Evolutionary conservation across 2,329 filamentous ascomycete species (phyloP).

Genomic region (Hymenoscyphus occultus): DNA sequence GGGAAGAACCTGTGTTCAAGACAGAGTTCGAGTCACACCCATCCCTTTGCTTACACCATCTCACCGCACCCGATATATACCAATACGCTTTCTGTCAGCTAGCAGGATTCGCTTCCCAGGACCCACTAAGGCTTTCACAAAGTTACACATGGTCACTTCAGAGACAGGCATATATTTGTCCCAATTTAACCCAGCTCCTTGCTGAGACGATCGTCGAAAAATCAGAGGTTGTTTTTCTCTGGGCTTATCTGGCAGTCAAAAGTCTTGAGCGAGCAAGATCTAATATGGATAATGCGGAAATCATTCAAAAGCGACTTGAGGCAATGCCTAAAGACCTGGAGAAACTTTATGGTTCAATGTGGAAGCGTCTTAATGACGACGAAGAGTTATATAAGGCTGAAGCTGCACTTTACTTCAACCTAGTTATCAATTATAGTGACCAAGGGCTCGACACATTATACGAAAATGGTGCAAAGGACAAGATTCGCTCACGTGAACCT

Average conservation of each 20-base stretch:
- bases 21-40: neutral
- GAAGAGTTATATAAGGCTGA: neutral
- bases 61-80: neutral
- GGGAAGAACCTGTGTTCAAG: constrained; percentile 14
- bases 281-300: neutral
- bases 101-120: neutral
- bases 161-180: neutral
- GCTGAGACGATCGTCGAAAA: neutral
- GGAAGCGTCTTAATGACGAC: neutral
- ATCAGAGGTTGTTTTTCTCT: neutral
- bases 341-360: neutral
- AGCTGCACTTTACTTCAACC: neutral
- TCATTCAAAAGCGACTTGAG: neutral
- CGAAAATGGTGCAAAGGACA: neutral
- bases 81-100: neutral
- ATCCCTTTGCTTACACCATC: neutral
- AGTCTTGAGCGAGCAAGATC: neutral
- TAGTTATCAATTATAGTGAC: neutral
- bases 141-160: neutral
- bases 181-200: neutral
- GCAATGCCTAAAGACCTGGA: constrained; percentile 14
- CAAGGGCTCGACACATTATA: neutral
- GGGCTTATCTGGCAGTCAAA: neutral
- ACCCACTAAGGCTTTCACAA: neutral
- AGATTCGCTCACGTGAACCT: neutral